These are phyloP conservation scores for Botrytis byssoidea DNA, from an alignment of 2,329 filamentous ascomycete species.

Conservation along the genomic window DNA sequence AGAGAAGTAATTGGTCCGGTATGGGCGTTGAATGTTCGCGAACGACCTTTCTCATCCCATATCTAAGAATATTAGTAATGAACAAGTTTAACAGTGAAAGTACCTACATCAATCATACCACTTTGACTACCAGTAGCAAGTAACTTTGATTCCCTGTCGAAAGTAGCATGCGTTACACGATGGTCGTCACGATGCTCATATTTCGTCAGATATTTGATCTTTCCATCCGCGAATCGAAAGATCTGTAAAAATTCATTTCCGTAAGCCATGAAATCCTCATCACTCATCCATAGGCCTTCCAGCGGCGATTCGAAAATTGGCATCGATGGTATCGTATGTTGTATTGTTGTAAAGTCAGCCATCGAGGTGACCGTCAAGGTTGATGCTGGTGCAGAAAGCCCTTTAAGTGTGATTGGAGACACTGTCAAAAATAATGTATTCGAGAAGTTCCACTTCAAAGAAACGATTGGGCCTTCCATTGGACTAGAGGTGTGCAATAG, in stretches of 20 bases:
- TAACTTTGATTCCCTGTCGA: slow-evolving; percentile 52
- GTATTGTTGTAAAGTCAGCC: slow-evolving; percentile 35
- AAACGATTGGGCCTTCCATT: slow-evolving; percentile 60
- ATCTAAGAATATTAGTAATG: slow-evolving; percentile 40
- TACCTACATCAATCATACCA: slow-evolving; percentile 58
- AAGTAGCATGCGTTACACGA: slow-evolving; percentile 55
- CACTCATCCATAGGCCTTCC: slow-evolving; percentile 60
- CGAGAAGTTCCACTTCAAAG: slow-evolving; percentile 59
- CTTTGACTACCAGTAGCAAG: slow-evolving; percentile 60
- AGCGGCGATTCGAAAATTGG: slow-evolving; percentile 52
- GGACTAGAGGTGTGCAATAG: slow-evolving; percentile 54
- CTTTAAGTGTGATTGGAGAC: slow-evolving; percentile 47
- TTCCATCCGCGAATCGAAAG: slow-evolving; percentile 48
- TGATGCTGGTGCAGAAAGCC: slow-evolving; percentile 48
- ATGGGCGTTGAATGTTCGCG: slow-evolving; percentile 58
- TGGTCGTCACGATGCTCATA: slow-evolving; percentile 56
- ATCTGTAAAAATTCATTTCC: slow-evolving; percentile 55
- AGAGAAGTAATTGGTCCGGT: slow-evolving; percentile 57
- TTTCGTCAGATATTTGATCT: slow-evolving; percentile 48
- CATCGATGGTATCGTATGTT: slow-evolving; percentile 50
- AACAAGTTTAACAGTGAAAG: not conserved
- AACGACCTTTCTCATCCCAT: slow-evolving; percentile 48
- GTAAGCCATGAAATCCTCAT: slow-evolving; percentile 57
- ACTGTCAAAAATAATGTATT: slow-evolving; percentile 57
- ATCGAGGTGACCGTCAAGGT: slow-evolving; percentile 53